A percentile compares a stretch with the other conserved stretches of the same genome.
Conservation (phyloP, 164 flowering plant genomes). For the Vitis labrusca region DNA sequence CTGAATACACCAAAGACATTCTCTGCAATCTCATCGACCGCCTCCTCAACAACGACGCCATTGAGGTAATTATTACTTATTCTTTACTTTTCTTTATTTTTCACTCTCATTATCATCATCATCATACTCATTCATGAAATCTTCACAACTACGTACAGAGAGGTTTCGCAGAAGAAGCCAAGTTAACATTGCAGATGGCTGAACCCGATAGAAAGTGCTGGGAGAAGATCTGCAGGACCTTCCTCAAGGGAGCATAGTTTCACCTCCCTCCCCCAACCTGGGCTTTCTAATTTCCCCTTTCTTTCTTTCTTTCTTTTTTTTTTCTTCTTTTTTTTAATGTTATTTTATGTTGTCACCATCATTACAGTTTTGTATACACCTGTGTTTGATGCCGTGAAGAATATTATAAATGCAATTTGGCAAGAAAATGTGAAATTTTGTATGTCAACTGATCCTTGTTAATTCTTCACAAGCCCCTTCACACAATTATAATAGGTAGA, state of each 20-base stretch:
- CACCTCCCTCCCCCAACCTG: not conserved
- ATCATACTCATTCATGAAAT: too few relatives aligned
- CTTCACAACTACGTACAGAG: slow-evolving; percentile 21
- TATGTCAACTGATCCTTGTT: too few relatives aligned
- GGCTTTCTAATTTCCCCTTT: not conserved
- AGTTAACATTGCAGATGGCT: slow-evolving; percentile 33
- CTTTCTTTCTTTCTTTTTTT: not conserved
- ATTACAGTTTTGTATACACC: too few relatives aligned
- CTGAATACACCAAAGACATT: slow-evolving; percentile 79
- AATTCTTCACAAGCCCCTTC: too few relatives aligned
- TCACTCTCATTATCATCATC: too few relatives aligned
- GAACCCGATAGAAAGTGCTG: slow-evolving; percentile 61
- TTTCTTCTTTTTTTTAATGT: too few relatives aligned
- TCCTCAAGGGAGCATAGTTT: slow-evolving; percentile 33
- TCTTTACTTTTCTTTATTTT: not conserved
- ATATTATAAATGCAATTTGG: too few relatives aligned
- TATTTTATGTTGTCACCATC: too few relatives aligned
- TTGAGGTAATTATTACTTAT: slow-evolving; percentile 40
- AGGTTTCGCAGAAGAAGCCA: slow-evolving; percentile 55
- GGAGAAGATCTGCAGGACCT: slow-evolving; percentile 61
- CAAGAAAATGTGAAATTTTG: too few relatives aligned
- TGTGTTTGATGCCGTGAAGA: too few relatives aligned
- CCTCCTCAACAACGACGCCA: slow-evolving; percentile 33
- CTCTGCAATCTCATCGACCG: slow-evolving; percentile 61
- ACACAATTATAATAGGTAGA: too few relatives aligned